Evolutionary conservation across 139 green algal genomes (phyloP).

Genomic region (Tetraselmis chui): DNA sequence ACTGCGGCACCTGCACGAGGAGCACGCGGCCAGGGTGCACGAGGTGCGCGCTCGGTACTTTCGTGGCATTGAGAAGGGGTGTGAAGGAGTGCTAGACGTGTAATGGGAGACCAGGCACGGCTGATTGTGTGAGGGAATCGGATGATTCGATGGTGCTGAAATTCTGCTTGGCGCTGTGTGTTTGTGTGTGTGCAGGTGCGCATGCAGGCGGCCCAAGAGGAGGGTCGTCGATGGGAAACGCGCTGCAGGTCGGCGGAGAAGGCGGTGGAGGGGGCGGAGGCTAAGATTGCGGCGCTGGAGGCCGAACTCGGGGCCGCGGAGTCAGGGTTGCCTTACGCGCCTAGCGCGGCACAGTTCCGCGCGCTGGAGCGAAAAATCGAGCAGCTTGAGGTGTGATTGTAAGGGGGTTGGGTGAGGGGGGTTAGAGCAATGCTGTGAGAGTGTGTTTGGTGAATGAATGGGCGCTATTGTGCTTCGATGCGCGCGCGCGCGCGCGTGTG

Average conservation of each 20-base stretch:
- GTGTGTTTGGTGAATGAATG: no score
- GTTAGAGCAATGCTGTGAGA: neutral
- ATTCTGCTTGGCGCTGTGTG: no score
- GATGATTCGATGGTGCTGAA: no score
- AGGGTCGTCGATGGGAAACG: neutral
- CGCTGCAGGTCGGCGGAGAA: neutral
- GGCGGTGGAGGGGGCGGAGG: neutral
- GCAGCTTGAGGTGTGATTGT: neutral
- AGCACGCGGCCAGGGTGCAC: neutral
- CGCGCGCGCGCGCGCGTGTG: no score
- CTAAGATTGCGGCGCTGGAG: neutral
- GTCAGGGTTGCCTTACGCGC: neutral
- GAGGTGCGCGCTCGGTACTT: neutral
- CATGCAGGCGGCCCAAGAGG: neutral
- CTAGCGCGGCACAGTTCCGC: neutral
- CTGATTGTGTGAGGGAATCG: no score
- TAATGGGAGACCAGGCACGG: no score
- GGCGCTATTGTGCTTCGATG: no score
- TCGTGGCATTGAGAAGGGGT: no score
- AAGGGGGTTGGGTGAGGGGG: neutral
- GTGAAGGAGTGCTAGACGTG: no score
- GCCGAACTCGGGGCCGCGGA: neutral
- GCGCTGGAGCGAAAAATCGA: neutral
- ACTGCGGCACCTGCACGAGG: neutral
- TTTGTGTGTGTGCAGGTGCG: no score